A percentile compares a stretch with the other conserved stretches of the same genome.
Conservation (phyloP, 805 yeast genomes). For the Clavispora fructus region DNA sequence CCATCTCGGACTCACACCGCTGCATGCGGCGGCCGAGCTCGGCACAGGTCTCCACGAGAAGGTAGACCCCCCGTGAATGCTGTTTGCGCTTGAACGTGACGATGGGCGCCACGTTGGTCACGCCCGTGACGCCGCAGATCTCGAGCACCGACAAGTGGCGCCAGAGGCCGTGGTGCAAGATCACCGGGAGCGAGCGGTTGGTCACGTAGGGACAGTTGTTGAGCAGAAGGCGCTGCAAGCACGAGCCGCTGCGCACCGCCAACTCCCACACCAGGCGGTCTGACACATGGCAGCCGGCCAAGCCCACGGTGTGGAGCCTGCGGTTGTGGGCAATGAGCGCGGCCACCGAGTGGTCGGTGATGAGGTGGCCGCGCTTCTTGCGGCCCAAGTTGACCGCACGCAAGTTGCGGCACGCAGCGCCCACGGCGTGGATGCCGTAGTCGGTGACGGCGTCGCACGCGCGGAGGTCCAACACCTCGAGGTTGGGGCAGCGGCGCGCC, state of each 20-base stretch:
- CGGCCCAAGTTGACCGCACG: conserved; percentile 74
- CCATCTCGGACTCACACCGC: conserved; percentile 55
- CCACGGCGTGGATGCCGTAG: conserved; percentile 65
- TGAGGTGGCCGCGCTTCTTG: conserved; percentile 57
- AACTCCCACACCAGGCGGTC: conserved; percentile 81
- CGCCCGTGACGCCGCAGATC: conserved; percentile 53
- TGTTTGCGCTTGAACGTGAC: conserved; percentile 62
- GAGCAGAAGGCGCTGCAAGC: conserved; percentile 62
- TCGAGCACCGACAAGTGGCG: conserved; percentile 65
- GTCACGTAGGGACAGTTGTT: conserved; percentile 65
- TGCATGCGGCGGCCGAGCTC: conserved; percentile 53
- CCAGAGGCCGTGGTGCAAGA: conserved; percentile 30
- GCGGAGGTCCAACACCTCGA: conserved; percentile 67
- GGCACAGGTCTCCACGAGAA: conserved; percentile 79
- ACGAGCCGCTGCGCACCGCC: conserved; percentile 45
- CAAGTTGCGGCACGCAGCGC: conserved; percentile 53
- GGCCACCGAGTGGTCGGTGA: conserved; percentile 66
- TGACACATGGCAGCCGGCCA: conserved; percentile 81
- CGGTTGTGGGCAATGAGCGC: conserved; percentile 51
- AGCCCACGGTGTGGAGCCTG: conserved; percentile 63
- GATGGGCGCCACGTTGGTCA: conserved; percentile 58
- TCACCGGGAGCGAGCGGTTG: conserved; percentile 52
- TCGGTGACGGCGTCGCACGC: conserved; percentile 81
- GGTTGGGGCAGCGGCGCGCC: conserved; percentile 49
- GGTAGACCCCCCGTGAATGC: conserved; percentile 38